These are phyloP conservation scores for Pterocarpus santalinus DNA, from an alignment of 306 rosid species.

Conservation along the genomic window DNA sequence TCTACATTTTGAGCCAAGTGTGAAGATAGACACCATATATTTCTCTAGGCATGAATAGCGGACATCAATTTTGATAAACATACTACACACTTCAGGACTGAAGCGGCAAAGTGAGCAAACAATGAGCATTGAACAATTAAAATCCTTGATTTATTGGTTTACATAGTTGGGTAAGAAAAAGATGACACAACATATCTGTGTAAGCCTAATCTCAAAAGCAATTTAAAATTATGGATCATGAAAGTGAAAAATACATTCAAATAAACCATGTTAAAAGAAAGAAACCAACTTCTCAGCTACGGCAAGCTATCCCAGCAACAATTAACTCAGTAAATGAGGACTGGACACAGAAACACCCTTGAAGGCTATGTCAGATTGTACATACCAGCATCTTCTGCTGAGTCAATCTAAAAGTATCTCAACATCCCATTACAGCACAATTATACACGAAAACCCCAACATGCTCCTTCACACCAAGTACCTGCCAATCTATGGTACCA, in stretches of 20 bases:
- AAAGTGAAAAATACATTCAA: constrained; percentile 60
- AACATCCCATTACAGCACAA: constrained; percentile 97
- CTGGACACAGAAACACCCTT: constrained; percentile 61
- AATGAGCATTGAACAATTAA: constrained; percentile 53
- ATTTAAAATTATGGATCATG: constrained; percentile 56
- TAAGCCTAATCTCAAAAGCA: constrained; percentile 61
- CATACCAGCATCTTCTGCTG: constrained; percentile 59
- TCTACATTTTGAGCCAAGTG: not conserved
- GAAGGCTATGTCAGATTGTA: constrained; percentile 68
- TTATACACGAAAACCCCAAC: constrained; percentile 93
- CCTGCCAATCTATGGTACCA: constrained; percentile 86
- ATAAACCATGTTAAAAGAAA: constrained; percentile 64
- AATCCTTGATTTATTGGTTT: constrained; percentile 67
- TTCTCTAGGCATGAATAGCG: constrained; percentile 36
- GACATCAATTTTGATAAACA: constrained; percentile 22
- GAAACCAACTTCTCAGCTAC: constrained; percentile 59
- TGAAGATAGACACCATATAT: not conserved
- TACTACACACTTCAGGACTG: constrained; percentile 29
- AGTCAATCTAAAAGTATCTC: constrained; percentile 69
- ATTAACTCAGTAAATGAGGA: constrained; percentile 62
- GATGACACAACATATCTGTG: constrained; percentile 49
- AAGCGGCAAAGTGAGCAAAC: constrained; percentile 22
- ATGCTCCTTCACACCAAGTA: constrained; percentile 81
- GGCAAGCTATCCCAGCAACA: constrained; percentile 61
- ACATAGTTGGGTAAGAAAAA: constrained; percentile 52